phyloP scores from a whole-genome alignment of 2,329 filamentous ascomycete genomes.

The Bisporella sp. region DNA sequence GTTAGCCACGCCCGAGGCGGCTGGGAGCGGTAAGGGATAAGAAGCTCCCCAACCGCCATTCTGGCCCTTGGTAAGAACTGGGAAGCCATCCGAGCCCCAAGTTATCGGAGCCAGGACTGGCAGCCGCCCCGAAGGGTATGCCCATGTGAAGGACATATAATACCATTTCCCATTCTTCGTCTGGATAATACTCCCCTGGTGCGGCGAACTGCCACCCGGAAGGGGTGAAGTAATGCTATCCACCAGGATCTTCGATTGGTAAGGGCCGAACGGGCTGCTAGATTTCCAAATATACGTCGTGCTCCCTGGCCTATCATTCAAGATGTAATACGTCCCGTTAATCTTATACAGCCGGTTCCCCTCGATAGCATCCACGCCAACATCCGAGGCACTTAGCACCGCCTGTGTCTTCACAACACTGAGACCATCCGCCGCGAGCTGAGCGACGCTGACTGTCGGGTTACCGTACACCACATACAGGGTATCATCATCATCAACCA shows the following conservation, averaged over 20 bases:
- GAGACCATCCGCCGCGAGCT: constrained; percentile 42
- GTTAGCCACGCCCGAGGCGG: neutral
- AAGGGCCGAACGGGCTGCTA: constrained; percentile 44
- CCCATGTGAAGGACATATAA: constrained; percentile 49
- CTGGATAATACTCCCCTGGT: constrained; percentile 50
- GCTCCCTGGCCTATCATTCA: constrained; percentile 38
- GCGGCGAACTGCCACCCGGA: constrained; percentile 35
- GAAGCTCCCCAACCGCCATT: constrained; percentile 1
- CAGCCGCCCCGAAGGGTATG: constrained; percentile 48
- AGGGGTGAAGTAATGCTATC: constrained; percentile 37
- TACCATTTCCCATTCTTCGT: constrained; percentile 48
- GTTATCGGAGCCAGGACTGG: constrained; percentile 49
- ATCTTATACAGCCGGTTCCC: constrained; percentile 51
- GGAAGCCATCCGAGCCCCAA: constrained; percentile 46
- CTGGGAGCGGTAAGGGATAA: neutral
- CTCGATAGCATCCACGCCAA: constrained; percentile 34
- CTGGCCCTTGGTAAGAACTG: constrained; percentile 28
- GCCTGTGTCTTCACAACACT: constrained; percentile 36
- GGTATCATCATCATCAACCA: constrained; percentile 52
- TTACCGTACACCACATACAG: constrained; percentile 52
- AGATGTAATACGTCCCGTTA: constrained; percentile 49
- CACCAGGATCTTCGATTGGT: constrained; percentile 38
- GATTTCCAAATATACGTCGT: constrained; percentile 43
- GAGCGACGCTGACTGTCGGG: constrained; percentile 40
- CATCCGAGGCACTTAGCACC: constrained; percentile 36